Base-by-base conservation (phyloP, 2,329 filamentous ascomycete species). In the Saccharata proteae region DNA sequence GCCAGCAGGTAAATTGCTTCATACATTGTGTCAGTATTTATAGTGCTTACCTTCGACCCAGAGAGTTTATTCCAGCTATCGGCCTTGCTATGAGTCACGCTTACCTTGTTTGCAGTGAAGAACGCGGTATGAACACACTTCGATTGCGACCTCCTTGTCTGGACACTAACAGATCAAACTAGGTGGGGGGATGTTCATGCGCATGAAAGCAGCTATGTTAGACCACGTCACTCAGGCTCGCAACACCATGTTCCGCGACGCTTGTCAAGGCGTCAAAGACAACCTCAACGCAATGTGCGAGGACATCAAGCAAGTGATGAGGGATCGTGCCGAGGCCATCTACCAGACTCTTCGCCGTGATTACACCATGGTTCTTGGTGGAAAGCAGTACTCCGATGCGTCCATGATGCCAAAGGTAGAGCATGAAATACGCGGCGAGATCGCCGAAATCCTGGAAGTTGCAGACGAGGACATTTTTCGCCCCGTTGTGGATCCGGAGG, bases 121-220 rank as follows among this genome's bases (percentile, higher is more conserved):
- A 73, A 42, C 22, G 23, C n/a, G 67, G 62, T 44, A 32, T 40
- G 38, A n/a, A n/a, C n/a, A n/a, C n/a, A n/a, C n/a, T n/a, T n/a
- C n/a, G n/a, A n/a, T n/a, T n/a, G n/a, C n/a, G n/a, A n/a, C n/a
- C n/a, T n/a, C n/a, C n/a, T n/a, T n/a, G n/a, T n/a, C n/a, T n/a
- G n/a, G 45, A 21, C 14, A 9, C 13, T 18, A 13, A 12, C 21
- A 54, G 58, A 64, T 4, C 4, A 21, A 0, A n/a, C n/a, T n/a
- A n/a, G n/a, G n/a, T n/a, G n/a, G n/a, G n/a, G n/a, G 69, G 71
- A 3, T 54, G 46, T 8, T 72, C 43, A 49, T 35, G 20, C 59
- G 69, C 3, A 75, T 75, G 65, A 74, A 71, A 39, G 35, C 28
- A 0, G 38, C 52, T 16, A 71, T 76, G 66, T 33, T 33, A 0